Percentiles rank a stretch among this genome's conserved stretches.
These are phyloP conservation scores for Eleusine indica DNA, from an alignment of 176 grass and related monocot genomes.

Conservation along the genomic window DNA sequence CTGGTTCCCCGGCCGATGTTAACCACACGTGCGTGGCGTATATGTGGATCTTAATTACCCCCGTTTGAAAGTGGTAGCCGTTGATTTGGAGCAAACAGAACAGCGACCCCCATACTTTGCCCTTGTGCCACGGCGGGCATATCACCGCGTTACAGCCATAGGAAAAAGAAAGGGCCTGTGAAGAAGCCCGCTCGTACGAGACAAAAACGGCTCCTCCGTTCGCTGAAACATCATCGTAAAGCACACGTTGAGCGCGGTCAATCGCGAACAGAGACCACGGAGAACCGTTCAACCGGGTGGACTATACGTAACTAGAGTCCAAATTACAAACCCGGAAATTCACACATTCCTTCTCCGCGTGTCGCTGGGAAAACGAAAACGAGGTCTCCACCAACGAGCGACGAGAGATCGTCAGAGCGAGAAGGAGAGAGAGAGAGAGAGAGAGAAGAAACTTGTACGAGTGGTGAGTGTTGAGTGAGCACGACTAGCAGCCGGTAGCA, in stretches of 20 bases:
- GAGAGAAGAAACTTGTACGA: background rate
- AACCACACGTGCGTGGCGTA: too few species aligned
- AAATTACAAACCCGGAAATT: background rate
- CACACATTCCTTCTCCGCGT: background rate
- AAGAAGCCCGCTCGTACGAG: background rate
- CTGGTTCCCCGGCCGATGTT: too few species aligned
- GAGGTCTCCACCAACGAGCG: background rate
- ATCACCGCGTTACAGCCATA: background rate
- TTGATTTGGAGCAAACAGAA: too few species aligned
- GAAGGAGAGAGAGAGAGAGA: background rate
- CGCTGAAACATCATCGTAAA: conserved; percentile 10
- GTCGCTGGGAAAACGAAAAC: background rate
- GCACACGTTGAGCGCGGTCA: background rate
- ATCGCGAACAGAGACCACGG: background rate
- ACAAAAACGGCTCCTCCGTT: background rate
- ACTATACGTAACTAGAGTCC: background rate
- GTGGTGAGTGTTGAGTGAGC: background rate
- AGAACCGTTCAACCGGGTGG: background rate
- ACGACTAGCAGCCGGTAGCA: background rate
- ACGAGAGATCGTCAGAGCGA: background rate
- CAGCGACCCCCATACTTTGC: background rate
- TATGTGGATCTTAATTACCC: too few species aligned
- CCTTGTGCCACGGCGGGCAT: background rate
- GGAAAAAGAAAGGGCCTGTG: too few species aligned
- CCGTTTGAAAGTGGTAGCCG: too few species aligned